phyloP scores from a whole-genome alignment of 495 filamentous ascomycete genomes.

The Trichoderma erinaceum region DNA sequence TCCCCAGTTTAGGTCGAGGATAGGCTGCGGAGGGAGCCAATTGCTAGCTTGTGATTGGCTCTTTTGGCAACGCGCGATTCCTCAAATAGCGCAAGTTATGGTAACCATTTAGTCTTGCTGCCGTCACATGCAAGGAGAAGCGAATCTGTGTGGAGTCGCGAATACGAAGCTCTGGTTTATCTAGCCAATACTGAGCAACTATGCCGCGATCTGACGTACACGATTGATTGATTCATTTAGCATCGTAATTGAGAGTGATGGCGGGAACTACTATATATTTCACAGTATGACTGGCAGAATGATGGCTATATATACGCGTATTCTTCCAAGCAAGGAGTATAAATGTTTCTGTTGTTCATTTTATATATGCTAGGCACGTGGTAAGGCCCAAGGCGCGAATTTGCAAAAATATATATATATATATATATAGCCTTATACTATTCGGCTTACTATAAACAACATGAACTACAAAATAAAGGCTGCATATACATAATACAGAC shows the following conservation, averaged over 20 bases:
- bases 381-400: too few species aligned
- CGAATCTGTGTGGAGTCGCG: background rate
- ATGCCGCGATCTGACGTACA: background rate
- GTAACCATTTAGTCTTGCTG: background rate
- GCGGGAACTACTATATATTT: background rate
- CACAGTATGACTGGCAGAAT: too few species aligned
- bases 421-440: too few species aligned
- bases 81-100: background rate
- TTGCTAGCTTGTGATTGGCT: background rate
- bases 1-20: background rate
- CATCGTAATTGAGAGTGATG: background rate
- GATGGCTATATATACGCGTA: too few species aligned
- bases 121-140: slow-evolving; percentile 1
- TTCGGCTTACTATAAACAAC: too few species aligned
- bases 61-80: background rate
- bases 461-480: too few species aligned
- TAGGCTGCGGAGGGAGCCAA: background rate
- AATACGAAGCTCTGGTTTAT: background rate
- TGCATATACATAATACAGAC: too few species aligned
- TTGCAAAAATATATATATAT: too few species aligned
- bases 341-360: too few species aligned
- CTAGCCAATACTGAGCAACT: background rate
- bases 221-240: background rate
- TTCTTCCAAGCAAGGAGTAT: too few species aligned
- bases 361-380: too few species aligned